phyloP scores from a whole-genome alignment of 2,329 filamentous ascomycete genomes.

The Gremmenia infestans region DNA sequence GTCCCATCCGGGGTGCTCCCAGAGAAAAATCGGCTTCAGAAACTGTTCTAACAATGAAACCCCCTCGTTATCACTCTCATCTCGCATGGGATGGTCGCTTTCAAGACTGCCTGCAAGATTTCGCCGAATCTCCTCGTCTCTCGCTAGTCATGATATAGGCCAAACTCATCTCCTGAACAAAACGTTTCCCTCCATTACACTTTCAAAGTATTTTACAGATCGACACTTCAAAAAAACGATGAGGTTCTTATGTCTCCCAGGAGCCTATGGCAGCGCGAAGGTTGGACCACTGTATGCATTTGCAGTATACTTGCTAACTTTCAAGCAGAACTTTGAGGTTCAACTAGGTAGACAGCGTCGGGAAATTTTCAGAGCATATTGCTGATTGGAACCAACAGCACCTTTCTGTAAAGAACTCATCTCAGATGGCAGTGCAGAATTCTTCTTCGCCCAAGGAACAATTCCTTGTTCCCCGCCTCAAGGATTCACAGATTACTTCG shows the following conservation, averaged over 20 bases:
- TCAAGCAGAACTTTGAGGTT: conserved; percentile 47
- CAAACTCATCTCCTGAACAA: neutral
- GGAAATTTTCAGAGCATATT: neutral
- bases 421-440: conserved; percentile 39
- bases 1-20: too few species aligned
- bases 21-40: too few species aligned
- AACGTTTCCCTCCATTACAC: neutral
- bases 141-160: neutral
- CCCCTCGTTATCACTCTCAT: too few species aligned
- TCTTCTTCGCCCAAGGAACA: conserved; percentile 48
- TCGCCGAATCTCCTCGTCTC: too few species aligned
- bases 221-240: conserved; percentile 31
- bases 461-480: conserved; percentile 43
- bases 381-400: conserved; percentile 27
- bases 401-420: conserved; percentile 44
- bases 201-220: neutral
- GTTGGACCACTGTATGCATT: conserved; percentile 27
- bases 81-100: too few species aligned
- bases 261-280: conserved; percentile 52
- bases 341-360: conserved; percentile 40
- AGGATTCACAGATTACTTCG: conserved; percentile 49
- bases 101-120: too few species aligned
- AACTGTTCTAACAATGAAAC: too few species aligned
- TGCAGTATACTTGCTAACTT: conserved; percentile 6
- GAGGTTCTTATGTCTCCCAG: conserved; percentile 53